A percentile compares a stretch with the other conserved stretches of the same genome.
phyloP scores from a whole-genome alignment of 768 basidiomycete species.

The Trametes cubensis region DNA sequence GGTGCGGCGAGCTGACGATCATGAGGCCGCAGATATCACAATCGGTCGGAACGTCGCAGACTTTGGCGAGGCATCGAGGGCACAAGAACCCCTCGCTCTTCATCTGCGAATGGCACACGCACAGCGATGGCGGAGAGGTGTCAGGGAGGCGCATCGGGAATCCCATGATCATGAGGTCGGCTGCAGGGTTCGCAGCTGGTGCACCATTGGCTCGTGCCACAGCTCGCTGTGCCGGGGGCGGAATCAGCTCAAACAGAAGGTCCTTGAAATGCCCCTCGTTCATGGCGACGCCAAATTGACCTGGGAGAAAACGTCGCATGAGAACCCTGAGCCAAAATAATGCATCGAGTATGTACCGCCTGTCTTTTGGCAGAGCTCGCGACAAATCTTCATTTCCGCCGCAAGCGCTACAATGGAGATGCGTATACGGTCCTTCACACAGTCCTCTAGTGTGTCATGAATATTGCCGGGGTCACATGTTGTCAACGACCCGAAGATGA shows the following conservation, averaged over 20 bases:
- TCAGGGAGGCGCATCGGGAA: slow-evolving; percentile 93
- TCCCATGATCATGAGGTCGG: slow-evolving; percentile 99
- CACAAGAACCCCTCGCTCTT: slow-evolving; percentile 94
- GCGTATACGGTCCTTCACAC: slow-evolving; percentile 81
- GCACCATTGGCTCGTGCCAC: slow-evolving; percentile 50
- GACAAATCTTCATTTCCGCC: slow-evolving; percentile 98
- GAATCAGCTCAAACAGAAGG: slow-evolving; percentile 91
- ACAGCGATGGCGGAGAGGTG: slow-evolving; percentile 79
- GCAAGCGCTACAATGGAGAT: slow-evolving; percentile 93
- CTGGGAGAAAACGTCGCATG: slow-evolving; percentile 38
- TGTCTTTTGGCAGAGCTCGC: slow-evolving; percentile 88
- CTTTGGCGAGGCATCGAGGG: slow-evolving; percentile 88
- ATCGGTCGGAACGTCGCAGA: slow-evolving; percentile 98
- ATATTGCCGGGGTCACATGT: slow-evolving; percentile 98
- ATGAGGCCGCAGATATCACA: slow-evolving; percentile 96
- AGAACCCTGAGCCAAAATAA: not conserved
- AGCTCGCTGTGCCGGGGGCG: slow-evolving; percentile 84
- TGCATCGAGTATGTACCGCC: slow-evolving; percentile 61
- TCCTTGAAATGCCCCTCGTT: slow-evolving; percentile 98
- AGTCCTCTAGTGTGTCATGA: slow-evolving; percentile 88
- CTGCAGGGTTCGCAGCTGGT: slow-evolving; percentile 58
- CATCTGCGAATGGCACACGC: slow-evolving; percentile 91
- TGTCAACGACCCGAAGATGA: slow-evolving; percentile 94
- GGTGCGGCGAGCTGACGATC: slow-evolving; percentile 97
- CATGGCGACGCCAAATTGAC: slow-evolving; percentile 94